phyloP scores from a whole-genome alignment of 2,329 filamentous ascomycete species.

The Aaosphaeria arxii region DNA sequence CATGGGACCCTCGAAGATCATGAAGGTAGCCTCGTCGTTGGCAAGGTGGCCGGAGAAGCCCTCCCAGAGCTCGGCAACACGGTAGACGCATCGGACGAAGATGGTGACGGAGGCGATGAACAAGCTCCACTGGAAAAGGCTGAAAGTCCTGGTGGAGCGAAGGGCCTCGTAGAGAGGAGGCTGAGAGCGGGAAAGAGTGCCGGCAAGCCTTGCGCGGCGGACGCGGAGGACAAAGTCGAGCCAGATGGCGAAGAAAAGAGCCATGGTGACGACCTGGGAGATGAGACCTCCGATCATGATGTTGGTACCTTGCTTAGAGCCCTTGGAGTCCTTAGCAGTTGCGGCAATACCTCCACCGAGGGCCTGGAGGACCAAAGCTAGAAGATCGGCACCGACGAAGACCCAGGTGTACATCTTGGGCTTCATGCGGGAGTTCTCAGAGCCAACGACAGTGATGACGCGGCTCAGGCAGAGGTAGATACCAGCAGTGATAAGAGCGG shows the following conservation, averaged over 20 bases:
- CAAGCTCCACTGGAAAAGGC: constrained; percentile 28
- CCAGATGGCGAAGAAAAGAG: constrained; percentile 45
- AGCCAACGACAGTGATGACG: constrained; percentile 51
- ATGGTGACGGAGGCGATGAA: constrained; percentile 42
- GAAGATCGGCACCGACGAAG: constrained; percentile 56
- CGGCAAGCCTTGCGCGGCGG: constrained; percentile 12
- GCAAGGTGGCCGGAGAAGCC: constrained; percentile 44
- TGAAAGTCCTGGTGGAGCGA: constrained; percentile 11
- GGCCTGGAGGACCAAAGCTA: constrained; percentile 57
- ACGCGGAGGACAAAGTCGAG: constrained; percentile 30
- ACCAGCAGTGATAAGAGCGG: constrained; percentile 52
- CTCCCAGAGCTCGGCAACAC: constrained; percentile 46
- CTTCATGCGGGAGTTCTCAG: constrained; percentile 19
- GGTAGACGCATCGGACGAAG: constrained; percentile 46
- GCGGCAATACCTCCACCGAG: constrained; percentile 56
- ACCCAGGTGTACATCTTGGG: constrained; percentile 51
- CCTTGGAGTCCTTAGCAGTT: constrained; percentile 38
- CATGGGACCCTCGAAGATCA: constrained; percentile 52
- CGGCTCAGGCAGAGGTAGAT: constrained; percentile 56
- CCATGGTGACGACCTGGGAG: constrained; percentile 52
- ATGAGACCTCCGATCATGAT: constrained; percentile 57
- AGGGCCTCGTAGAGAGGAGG: constrained; percentile 19
- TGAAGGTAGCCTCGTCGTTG: constrained; percentile 47
- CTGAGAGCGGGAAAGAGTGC: constrained; percentile 13
- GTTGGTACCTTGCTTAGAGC: constrained; percentile 47